Base-by-base conservation (phyloP, 108 stramenopile genomes). In the Chaetoceros tenuissimus region DNA sequence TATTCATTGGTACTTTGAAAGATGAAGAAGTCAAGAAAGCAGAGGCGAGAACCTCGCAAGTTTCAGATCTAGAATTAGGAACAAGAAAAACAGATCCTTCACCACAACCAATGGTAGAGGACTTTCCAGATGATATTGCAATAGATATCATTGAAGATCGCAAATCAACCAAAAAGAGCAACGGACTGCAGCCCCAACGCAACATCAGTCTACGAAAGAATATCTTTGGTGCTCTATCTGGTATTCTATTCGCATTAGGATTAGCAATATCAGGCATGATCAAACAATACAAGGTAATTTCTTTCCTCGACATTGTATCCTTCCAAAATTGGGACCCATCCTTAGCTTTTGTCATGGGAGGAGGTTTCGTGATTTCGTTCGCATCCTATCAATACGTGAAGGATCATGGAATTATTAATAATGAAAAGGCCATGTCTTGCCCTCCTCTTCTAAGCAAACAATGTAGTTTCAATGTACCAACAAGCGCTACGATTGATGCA, bases 241-340 rank as follows among this genome's bases (percentile, higher is more conserved):
- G 71, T 3, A 8, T 30, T 13, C 1, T 74, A 10, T 87, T 87
- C 63, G 66, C 76, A 0, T 13, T 61, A 2, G 89, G 93, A 2
- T 71, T 94, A 29, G 69, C 72, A 22, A 49, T 85, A 23, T 55
- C 63, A 30, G 66, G 69, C 40, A 94, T 94, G 93, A 60, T 74
- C 13, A 23, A 73, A 10, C 53, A 72, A 3, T 66, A 71, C 57
- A 85, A 84, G 51, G 74, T 94, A 21, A 47, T 68, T 48, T 79
- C 71, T 7, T 94, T 94, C 70, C 60, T 91, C 31, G 67, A 79
- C 58, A 3, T 72, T 3, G 53, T 65, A 25, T n/a, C n/a, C n/a
- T 43, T 80, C 18, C n/a, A 34, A 1, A 60, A 72, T 20, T 95
- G 76, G 73, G 90, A 92, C 66, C 84, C 90, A 1, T 82, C 89